These are phyloP conservation scores for Thuidium tamariscinum DNA, from an alignment of 225 moss, liverwort and hornwort genomes.

Conservation along the genomic window DNA sequence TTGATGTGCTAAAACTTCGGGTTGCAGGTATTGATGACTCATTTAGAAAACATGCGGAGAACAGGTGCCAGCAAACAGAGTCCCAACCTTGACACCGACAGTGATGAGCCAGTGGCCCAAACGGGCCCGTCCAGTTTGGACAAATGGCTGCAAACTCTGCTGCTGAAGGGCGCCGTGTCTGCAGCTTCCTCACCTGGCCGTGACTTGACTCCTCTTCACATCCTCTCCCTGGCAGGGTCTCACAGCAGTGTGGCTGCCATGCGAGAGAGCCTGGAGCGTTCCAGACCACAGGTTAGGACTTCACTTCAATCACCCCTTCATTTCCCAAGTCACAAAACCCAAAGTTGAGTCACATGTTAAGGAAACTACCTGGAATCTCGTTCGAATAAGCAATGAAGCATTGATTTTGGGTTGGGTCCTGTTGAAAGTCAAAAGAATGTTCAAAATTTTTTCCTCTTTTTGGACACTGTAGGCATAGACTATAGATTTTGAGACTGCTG, in stretches of 20 bases:
- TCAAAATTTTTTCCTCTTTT: neutral
- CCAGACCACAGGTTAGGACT: conserved; percentile 1
- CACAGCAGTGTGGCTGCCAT: conserved; percentile 8
- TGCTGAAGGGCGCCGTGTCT: conserved; percentile 14
- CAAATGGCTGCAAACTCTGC: conserved; percentile 38
- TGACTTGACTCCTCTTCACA: neutral
- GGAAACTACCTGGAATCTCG: neutral
- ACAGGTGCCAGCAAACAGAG: neutral
- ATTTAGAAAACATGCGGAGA: conserved; percentile 13
- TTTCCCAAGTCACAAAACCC: neutral
- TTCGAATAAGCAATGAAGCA: neutral
- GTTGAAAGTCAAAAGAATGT: neutral
- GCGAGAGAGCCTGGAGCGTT: conserved; percentile 10
- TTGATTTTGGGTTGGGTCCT: neutral
- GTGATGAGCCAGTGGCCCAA: conserved; percentile 11
- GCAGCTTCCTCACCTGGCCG: conserved; percentile 13
- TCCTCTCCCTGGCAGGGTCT: neutral
- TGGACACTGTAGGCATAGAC: neutral
- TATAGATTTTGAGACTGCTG: too few relatives aligned
- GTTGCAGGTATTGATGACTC: conserved; percentile 19
- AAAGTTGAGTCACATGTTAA: neutral
- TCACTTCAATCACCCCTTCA: neutral
- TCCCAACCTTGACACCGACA: neutral
- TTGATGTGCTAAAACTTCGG: neutral
- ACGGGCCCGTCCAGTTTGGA: conserved; percentile 37